phyloP scores from a whole-genome alignment of 768 basidiomycete genomes.

The Imleria badia region DNA sequence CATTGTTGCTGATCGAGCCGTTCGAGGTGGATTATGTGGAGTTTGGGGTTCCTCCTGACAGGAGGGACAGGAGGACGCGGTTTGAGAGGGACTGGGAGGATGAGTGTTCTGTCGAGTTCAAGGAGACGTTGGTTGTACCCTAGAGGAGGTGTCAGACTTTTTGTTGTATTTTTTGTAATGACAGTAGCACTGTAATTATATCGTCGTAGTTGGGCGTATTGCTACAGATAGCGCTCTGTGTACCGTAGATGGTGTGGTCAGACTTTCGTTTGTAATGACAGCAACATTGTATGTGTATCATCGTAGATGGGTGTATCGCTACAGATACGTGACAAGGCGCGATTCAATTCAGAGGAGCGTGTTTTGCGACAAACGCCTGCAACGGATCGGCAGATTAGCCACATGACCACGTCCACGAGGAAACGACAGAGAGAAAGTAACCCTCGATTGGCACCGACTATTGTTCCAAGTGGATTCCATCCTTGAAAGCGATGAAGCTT shows the following conservation, averaged over 20 bases:
- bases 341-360: background rate
- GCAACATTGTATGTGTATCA: background rate
- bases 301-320: no score
- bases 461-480: background rate
- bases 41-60: conserved; percentile 54
- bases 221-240: conserved; percentile 39
- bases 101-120: conserved; percentile 44
- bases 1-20: conserved; percentile 64
- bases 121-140: conserved; percentile 63
- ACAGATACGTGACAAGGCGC: background rate
- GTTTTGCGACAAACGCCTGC: conserved; percentile 1
- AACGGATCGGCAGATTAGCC: background rate
- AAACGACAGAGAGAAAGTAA: background rate
- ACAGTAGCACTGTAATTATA: background rate
- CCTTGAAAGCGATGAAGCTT: conserved; percentile 2
- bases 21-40: conserved; percentile 60
- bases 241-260: conserved; percentile 61
- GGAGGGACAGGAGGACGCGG: conserved; percentile 56
- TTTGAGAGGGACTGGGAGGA: conserved; percentile 42
- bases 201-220: no score
- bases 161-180: background rate
- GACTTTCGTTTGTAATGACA: no score
- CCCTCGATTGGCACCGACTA: background rate
- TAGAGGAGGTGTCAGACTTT: no score
- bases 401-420: no score